Percentiles rank a stretch among this genome's conserved stretches.
Evolutionary conservation across 2,329 filamentous ascomycete species (phyloP).

Genomic region (Beauveria bassiana): DNA sequence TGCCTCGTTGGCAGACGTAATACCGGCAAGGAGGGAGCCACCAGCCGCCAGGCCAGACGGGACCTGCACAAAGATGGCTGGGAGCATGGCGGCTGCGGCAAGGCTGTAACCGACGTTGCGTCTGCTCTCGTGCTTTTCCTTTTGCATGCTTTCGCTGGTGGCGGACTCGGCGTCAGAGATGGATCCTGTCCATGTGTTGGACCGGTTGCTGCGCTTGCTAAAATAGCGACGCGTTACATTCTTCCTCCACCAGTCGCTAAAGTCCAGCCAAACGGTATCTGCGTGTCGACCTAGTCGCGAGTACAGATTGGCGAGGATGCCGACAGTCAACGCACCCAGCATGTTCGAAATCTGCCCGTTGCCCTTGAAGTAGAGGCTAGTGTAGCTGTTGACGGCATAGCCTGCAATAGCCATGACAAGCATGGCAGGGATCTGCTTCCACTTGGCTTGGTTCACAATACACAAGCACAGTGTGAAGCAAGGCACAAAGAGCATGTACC

Average conservation of each 20-base stretch:
- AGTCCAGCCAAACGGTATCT: conserved; percentile 46
- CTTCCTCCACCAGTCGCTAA: conserved; percentile 41
- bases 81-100: conserved; percentile 76
- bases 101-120: conserved; percentile 61
- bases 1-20: conserved; percentile 48
- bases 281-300: conserved; percentile 55
- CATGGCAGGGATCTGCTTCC: conserved; percentile 71
- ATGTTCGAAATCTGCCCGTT: conserved; percentile 73
- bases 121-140: conserved; percentile 23
- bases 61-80: conserved; percentile 72
- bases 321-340: conserved; percentile 67
- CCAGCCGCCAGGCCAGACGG: conserved; percentile 54
- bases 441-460: conserved; percentile 75
- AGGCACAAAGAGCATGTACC: conserved; percentile 66
- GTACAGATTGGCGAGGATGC: conserved; percentile 72
- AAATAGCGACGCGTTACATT: conserved; percentile 30
- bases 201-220: conserved; percentile 19
- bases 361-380: conserved; percentile 54
- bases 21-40: conserved; percentile 50
- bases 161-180: conserved; percentile 26
- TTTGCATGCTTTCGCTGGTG: conserved; percentile 16
- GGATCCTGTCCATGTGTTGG: conserved; percentile 25
- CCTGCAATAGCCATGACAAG: conserved; percentile 64
- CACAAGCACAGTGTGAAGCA: conserved; percentile 67
- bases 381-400: conserved; percentile 70